phyloP scores from a whole-genome alignment of 176 grass and related monocot genomes.

The Lolium multiflorum region DNA sequence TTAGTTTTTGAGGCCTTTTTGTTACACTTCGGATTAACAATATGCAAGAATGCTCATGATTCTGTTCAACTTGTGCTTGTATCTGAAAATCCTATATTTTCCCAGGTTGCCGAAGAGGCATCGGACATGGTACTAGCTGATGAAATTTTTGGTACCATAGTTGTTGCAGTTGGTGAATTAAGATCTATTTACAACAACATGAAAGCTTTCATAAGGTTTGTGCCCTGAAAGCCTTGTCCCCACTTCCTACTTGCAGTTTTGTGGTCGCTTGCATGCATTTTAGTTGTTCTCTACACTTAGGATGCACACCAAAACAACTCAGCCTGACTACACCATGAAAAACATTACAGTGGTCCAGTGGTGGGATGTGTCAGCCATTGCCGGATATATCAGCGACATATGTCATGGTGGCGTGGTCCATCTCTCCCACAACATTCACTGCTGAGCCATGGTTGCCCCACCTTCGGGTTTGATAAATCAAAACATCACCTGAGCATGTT shows the following conservation, averaged over 20 bases:
- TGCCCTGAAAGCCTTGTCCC: conserved; percentile 6
- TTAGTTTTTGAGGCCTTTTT: too few species aligned
- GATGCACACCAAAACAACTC: too few species aligned
- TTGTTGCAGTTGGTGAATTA: conserved; percentile 93
- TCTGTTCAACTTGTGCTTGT: not conserved
- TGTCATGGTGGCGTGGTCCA: too few species aligned
- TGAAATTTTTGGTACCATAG: conserved; percentile 97
- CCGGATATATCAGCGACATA: too few species aligned
- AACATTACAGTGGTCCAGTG: too few species aligned
- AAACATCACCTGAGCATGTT: too few species aligned
- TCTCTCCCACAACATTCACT: too few species aligned
- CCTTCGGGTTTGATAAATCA: too few species aligned
- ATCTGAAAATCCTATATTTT: conserved; percentile 1
- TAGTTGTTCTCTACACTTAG: not conserved
- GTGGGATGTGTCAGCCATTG: too few species aligned
- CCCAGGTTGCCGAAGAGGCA: conserved; percentile 87
- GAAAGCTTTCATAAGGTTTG: conserved; percentile 96
- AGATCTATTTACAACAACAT: conserved; percentile 99
- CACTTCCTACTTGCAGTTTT: not conserved
- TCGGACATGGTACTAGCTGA: conserved; percentile 98
- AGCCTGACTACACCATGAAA: too few species aligned
- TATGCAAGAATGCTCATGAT: not conserved
- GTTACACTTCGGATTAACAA: too few species aligned
- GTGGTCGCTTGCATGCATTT: not conserved
- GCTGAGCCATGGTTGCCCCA: too few species aligned